phyloP scores from a whole-genome alignment of 768 basidiomycete species.

The Mycena kentingensis region DNA sequence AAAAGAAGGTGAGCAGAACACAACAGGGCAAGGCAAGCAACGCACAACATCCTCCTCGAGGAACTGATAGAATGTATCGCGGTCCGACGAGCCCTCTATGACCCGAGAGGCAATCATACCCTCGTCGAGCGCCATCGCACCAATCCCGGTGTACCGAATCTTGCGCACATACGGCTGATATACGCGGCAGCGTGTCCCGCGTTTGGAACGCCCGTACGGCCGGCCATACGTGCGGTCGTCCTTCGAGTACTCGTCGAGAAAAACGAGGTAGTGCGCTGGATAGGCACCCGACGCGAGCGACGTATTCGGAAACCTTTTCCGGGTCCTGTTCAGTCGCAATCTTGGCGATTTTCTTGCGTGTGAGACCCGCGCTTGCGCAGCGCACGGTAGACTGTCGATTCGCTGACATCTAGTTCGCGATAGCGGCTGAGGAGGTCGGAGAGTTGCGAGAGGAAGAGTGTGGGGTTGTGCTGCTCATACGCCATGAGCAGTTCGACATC shows the following conservation, averaged over 20 bases:
- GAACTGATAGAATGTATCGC: constrained; percentile 20
- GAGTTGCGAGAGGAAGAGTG: constrained; percentile 19
- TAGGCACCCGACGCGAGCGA: constrained; percentile 12
- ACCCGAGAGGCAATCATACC: constrained; percentile 27
- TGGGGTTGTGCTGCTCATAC: constrained; percentile 11
- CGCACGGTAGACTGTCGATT: constrained; percentile 19
- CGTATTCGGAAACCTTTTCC: constrained; percentile 7
- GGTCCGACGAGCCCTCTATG: constrained; percentile 23
- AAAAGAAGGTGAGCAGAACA: too few relatives aligned
- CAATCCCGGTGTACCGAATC: constrained; percentile 23
- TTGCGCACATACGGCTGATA: constrained; percentile 25
- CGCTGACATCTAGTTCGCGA: constrained; percentile 14
- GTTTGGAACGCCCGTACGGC: constrained; percentile 22
- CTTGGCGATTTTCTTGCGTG: constrained; percentile 14
- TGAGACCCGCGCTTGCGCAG: constrained; percentile 14
- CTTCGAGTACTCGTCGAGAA: constrained; percentile 33
- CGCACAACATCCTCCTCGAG: constrained; percentile 22
- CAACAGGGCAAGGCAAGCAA: too few relatives aligned
- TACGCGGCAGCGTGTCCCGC: constrained; percentile 21
- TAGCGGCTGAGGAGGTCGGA: constrained; percentile 6
- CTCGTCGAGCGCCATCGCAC: constrained; percentile 23
- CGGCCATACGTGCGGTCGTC: constrained; percentile 29
- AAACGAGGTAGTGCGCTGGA: constrained; percentile 10
- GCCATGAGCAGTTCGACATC: constrained; percentile 10
- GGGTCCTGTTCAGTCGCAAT: constrained; percentile 17